Percentiles rank a stretch among this genome's conserved stretches.
Conservation (phyloP, 2,329 filamentous ascomycete genomes). For the Monilinia aucupariae region DNA sequence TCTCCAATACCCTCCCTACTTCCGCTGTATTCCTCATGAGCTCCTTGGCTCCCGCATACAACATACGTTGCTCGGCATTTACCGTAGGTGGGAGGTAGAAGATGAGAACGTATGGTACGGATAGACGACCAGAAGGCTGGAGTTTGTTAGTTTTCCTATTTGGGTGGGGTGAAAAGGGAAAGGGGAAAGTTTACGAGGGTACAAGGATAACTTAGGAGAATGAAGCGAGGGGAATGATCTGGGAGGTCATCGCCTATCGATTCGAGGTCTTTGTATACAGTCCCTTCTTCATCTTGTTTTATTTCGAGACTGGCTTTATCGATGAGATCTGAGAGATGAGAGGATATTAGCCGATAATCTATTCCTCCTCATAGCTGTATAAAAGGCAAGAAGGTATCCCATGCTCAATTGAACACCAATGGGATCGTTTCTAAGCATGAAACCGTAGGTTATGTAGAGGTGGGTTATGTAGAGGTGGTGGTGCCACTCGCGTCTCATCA, state of each 20-base stretch:
- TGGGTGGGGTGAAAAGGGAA: not conserved
- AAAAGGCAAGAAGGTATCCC: not conserved
- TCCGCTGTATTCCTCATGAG: constrained; percentile 90
- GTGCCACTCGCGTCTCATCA: constrained; percentile 3
- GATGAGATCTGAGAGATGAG: constrained; percentile 64
- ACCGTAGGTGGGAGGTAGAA: constrained; percentile 93
- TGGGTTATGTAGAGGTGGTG: not conserved
- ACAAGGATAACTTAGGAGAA: constrained; percentile 85
- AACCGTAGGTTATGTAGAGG: not conserved
- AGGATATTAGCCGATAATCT: not conserved
- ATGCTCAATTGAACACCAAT: constrained; percentile 23
- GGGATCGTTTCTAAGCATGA: constrained; percentile 15
- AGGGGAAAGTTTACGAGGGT: constrained; percentile 59
- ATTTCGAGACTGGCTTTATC: constrained; percentile 89
- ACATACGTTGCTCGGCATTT: constrained; percentile 81
- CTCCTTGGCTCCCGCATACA: constrained; percentile 94
- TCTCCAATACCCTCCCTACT: constrained; percentile 81
- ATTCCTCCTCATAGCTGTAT: not conserved
- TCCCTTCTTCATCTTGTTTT: constrained; percentile 69
- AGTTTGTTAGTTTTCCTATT: constrained; percentile 17
- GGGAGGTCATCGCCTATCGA: constrained; percentile 85
- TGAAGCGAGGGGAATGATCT: constrained; percentile 83
- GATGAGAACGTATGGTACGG: constrained; percentile 88
- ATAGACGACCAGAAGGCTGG: constrained; percentile 73
- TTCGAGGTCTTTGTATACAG: constrained; percentile 72